These are phyloP conservation scores for Beauveria brongniartii DNA, from an alignment of 2,329 filamentous ascomycete species.

Conservation along the genomic window DNA sequence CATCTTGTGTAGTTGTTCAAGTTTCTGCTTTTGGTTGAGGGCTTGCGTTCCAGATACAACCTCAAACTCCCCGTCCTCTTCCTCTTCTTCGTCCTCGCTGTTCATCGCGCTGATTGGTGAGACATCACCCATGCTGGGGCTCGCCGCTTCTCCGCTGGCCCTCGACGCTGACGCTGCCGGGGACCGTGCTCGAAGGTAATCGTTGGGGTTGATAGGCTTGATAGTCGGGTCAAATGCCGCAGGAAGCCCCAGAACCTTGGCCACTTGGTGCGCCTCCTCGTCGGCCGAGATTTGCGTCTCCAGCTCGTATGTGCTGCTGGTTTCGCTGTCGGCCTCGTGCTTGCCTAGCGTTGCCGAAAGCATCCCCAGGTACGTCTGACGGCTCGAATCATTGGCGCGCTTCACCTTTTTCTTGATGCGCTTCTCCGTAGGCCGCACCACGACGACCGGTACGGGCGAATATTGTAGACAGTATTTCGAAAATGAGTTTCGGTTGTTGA, in stretches of 20 bases:
- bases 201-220: slow-evolving; percentile 41
- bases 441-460: slow-evolving; percentile 85
- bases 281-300: slow-evolving; percentile 48
- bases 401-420: slow-evolving; percentile 86
- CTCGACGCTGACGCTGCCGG: slow-evolving; percentile 11
- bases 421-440: slow-evolving; percentile 80
- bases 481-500: slow-evolving; percentile 71
- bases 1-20: slow-evolving; percentile 49
- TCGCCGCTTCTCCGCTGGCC: slow-evolving; percentile 14
- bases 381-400: slow-evolving; percentile 64
- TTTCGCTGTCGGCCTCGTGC: slow-evolving; percentile 51
- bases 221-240: slow-evolving; percentile 57
- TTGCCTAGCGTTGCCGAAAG: slow-evolving; percentile 53
- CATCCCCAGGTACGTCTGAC: slow-evolving; percentile 72
- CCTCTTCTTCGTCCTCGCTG: slow-evolving; percentile 27
- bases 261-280: slow-evolving; percentile 57
- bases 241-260: slow-evolving; percentile 53
- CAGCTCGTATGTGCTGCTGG: slow-evolving; percentile 44
- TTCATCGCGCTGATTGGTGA: slow-evolving; percentile 28
- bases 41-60: slow-evolving; percentile 36
- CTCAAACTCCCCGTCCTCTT: slow-evolving; percentile 35
- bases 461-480: slow-evolving; percentile 94
- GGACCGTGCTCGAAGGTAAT: slow-evolving; percentile 15
- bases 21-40: slow-evolving; percentile 39
- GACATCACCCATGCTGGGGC: slow-evolving; percentile 18